Percentiles rank a stretch among this genome's conserved stretches.
These are phyloP conservation scores for Hordeum marinum DNA, from an alignment of 176 grass and related monocot species.

Conservation along the genomic window DNA sequence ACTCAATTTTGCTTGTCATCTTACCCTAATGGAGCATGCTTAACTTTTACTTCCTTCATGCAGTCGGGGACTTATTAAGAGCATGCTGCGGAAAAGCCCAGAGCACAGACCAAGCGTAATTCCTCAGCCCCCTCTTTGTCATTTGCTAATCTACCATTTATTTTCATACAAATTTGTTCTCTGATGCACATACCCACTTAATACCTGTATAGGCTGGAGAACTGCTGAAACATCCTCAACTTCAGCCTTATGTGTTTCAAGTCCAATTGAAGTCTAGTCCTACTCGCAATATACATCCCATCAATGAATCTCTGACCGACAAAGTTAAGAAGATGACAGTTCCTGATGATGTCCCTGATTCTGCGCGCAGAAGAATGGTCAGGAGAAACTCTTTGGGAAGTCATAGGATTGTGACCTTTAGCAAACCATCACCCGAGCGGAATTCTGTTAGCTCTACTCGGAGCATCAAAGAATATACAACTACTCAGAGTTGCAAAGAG, in stretches of 20 bases:
- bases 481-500: slow-evolving; percentile 51
- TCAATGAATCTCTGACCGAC: slow-evolving; percentile 40
- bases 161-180: slow-evolving; percentile 1
- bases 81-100: slow-evolving; percentile 93
- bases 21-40: slow-evolving; percentile 20
- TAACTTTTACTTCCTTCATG: slow-evolving; percentile 29
- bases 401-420: slow-evolving; percentile 60
- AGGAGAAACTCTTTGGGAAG: slow-evolving; percentile 60
- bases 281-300: slow-evolving; percentile 39
- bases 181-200: not conserved
- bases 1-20: slow-evolving; percentile 14
- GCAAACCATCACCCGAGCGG: slow-evolving; percentile 52
- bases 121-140: not conserved
- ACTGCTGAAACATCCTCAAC: slow-evolving; percentile 77
- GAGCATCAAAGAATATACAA: slow-evolving; percentile 61
- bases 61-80: slow-evolving; percentile 95
- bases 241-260: slow-evolving; percentile 88
- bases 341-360: slow-evolving; percentile 47
- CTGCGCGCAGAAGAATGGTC: slow-evolving; percentile 41
- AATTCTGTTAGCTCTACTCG: slow-evolving; percentile 54
- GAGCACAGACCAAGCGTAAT: slow-evolving; percentile 91
- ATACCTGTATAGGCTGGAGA: slow-evolving; percentile 67
- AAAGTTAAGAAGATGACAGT: slow-evolving; percentile 76
- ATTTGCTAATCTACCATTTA: not conserved
- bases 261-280: slow-evolving; percentile 86